phyloP scores from a whole-genome alignment of 1,139 yeast species.

The Hansenula anomala region DNA sequence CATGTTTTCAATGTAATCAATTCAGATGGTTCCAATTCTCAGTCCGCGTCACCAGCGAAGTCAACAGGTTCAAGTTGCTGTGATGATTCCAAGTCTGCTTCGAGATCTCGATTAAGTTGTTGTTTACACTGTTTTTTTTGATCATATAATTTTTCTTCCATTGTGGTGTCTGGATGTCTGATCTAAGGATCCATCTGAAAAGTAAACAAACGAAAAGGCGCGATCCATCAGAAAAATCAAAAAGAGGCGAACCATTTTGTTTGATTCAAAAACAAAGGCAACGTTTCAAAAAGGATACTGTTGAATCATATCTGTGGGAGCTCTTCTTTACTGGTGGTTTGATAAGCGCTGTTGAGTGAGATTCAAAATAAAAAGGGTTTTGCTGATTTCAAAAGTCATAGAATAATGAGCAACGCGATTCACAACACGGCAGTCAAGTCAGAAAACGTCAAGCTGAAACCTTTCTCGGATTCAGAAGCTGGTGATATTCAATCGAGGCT shows the following conservation, averaged over 20 bases:
- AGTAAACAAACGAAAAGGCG: conserved; percentile 1
- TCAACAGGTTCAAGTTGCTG: no score
- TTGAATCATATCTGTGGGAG: no score
- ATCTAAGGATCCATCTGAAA: neutral
- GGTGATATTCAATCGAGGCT: conserved; percentile 34
- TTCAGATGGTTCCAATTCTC: no score
- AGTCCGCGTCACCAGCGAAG: no score
- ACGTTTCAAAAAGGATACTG: no score
- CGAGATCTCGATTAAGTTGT: neutral
- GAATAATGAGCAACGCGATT: conserved; percentile 4
- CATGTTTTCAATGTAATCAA: neutral
- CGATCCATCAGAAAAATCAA: neutral
- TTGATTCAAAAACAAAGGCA: no score
- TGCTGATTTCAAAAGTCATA: no score
- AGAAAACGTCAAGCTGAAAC: conserved; percentile 13
- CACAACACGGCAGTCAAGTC: conserved; percentile 1
- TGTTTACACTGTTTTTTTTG: neutral
- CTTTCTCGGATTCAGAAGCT: conserved; percentile 14
- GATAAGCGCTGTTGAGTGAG: no score
- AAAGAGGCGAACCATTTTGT: neutral
- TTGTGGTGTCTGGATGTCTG: neutral
- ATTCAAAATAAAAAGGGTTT: no score
- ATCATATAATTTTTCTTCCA: neutral
- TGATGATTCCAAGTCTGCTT: no score
- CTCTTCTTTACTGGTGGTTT: no score